Conservation (phyloP, 495 filamentous ascomycete species). For the Aspergillus egyptiacus region DNA sequence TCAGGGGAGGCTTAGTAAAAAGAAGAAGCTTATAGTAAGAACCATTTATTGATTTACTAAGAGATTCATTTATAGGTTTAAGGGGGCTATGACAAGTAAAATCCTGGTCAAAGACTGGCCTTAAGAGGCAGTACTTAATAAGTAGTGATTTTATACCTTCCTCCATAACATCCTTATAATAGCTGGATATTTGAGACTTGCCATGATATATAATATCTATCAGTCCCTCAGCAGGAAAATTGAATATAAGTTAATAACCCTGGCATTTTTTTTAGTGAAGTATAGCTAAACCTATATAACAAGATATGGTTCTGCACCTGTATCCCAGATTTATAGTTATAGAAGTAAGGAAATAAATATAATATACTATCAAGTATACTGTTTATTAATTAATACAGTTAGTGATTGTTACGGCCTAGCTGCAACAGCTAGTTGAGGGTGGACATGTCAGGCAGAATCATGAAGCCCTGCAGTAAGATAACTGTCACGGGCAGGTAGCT, state of each 20-base stretch:
- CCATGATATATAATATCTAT: no score
- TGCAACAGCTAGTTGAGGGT: no score
- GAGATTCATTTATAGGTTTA: constrained; percentile 6
- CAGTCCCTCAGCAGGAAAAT: constrained; percentile 16
- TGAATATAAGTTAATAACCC: constrained; percentile 16
- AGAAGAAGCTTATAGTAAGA: constrained; percentile 5
- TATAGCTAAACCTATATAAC: constrained; percentile 14
- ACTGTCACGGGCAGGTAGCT: no score
- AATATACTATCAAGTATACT: constrained; percentile 18
- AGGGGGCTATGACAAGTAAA: constrained; percentile 5
- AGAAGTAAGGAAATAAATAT: constrained; percentile 13
- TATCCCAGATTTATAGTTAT: constrained; percentile 21
- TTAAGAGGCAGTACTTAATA: no score
- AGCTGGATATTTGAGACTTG: no score
- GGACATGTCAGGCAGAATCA: no score
- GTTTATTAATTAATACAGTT: constrained; percentile 19
- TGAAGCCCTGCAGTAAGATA: no score
- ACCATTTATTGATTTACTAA: constrained; percentile 1
- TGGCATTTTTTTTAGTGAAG: constrained; percentile 3
- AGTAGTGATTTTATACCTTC: no score
- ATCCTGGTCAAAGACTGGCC: not conserved
- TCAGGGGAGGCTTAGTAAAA: constrained; percentile 4
- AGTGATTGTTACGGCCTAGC: no score
- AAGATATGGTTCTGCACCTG: constrained; percentile 18
- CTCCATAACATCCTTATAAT: no score